Percentiles rank a stretch among this genome's conserved stretches.
phyloP scores from a whole-genome alignment of 192 early-diverging fungal genomes.

The Funneliformis geosporum region DNA sequence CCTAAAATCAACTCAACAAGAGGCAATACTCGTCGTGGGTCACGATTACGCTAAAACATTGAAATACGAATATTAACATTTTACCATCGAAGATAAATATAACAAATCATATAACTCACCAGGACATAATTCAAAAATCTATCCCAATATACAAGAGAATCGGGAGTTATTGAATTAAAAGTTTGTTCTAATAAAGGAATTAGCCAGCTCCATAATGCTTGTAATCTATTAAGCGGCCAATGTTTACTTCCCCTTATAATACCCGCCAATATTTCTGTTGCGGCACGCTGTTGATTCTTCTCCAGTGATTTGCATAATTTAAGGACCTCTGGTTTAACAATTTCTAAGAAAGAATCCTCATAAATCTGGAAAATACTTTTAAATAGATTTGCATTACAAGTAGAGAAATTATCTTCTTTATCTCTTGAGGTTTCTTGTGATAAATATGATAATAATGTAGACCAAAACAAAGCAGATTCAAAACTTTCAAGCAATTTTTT shows the following conservation, averaged over 20 bases:
- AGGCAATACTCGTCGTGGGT: constrained; percentile 78
- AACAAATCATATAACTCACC: constrained; percentile 31
- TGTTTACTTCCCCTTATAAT: constrained; percentile 87
- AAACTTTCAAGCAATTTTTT: constrained; percentile 57
- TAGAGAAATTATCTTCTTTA: constrained; percentile 67
- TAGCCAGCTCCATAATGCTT: constrained; percentile 72
- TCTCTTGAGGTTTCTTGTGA: constrained; percentile 68
- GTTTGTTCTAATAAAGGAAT: constrained; percentile 61
- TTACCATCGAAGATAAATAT: background rate
- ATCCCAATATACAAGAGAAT: constrained; percentile 80
- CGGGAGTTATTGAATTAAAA: constrained; percentile 67
- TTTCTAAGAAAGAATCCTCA: constrained; percentile 60
- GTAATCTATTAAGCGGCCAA: constrained; percentile 58
- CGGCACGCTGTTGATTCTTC: constrained; percentile 79
- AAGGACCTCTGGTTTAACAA: constrained; percentile 58
- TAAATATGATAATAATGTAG: constrained; percentile 57
- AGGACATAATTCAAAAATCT: constrained; percentile 61
- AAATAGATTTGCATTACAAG: constrained; percentile 61
- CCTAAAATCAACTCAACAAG: constrained; percentile 69
- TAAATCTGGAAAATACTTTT: constrained; percentile 71
- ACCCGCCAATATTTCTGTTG: constrained; percentile 77
- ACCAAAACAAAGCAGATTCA: constrained; percentile 67
- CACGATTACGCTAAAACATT: constrained; percentile 52
- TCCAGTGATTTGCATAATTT: constrained; percentile 59
- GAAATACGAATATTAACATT: constrained; percentile 1